Evolutionary conservation across 495 filamentous ascomycete genomes (phyloP), one percentile per base, ranked within the genome.

Genomic region (Penicillium antarcticum): DNA sequence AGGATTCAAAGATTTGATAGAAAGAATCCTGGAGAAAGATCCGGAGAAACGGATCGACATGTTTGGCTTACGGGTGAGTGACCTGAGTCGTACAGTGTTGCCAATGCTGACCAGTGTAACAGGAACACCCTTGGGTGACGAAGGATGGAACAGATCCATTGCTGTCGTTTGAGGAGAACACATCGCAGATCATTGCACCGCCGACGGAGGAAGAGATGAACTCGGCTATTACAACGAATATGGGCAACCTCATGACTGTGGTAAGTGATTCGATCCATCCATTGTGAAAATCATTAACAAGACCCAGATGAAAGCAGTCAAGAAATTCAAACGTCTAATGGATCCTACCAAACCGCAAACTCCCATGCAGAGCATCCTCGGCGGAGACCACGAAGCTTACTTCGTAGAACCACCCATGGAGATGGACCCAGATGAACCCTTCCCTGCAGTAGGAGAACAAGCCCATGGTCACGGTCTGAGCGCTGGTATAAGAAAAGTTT

Each of bases 41-140:
- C 88, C 86, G 0, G 65, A 71, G 11, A 91, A 86, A 53, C 76
- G 94, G 48, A 94, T 97, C 45, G 87, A 74, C 3, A 92, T 98
- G 85, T 67, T 69, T 9, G 84, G 88, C 48, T 70, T 98, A 17
- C 76, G 94, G 60, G 92, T 96, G 78, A 73, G 82, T 71, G 17
- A 6, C 18, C 32, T 41, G 17, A 0, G n/a, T 29, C 9, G 14
- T 26, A 8, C 36, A 33, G 31, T 42, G 16, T 16, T 32, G 16
- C 11, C 29, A 39, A 38, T 44, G 45, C 56, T 53, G 29, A 65
- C 5, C 13, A 34, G 29, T 23, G 7, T 14, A 33, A 45, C 57
- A 96, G 92, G 80, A 89, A 61, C 94, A 98, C 65, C 85, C 90
- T 4, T 98, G 94, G 94, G 92, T 97, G 9, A 98, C 94, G 6